Evolutionary conservation across 371 early-diverging fungal genomes (phyloP).

Genomic region (Mucor velutinosus): DNA sequence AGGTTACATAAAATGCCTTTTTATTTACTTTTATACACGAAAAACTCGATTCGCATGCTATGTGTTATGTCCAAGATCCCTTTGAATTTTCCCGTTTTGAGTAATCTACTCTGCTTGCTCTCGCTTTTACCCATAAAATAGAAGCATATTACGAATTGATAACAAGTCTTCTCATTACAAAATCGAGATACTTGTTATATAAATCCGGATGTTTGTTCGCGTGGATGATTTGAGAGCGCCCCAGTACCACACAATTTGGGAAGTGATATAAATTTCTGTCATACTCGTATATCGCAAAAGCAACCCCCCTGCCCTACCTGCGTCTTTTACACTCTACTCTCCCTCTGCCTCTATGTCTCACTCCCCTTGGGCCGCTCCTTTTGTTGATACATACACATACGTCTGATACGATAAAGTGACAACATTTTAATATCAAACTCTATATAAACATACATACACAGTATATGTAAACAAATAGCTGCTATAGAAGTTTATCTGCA

Average conservation of each 20-base stretch:
- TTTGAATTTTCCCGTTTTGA: not conserved
- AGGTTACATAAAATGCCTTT: not conserved
- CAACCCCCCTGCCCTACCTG: not conserved
- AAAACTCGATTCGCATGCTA: not conserved
- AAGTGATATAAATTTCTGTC: not conserved
- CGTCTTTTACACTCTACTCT: not conserved
- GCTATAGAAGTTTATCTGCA: not conserved
- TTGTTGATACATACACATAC: not conserved
- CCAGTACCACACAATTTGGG: not conserved
- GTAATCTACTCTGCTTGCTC: not conserved
- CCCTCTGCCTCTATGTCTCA: not conserved
- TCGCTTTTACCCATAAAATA: not conserved
- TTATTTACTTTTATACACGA: not conserved
- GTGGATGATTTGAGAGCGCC: not conserved
- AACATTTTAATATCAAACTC: conserved; percentile 4
- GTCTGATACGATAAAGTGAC: not conserved
- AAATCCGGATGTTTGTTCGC: not conserved
- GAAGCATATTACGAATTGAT: not conserved
- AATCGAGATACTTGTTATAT: not conserved
- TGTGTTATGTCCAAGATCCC: not conserved
- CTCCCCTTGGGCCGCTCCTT: not conserved
- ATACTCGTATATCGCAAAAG: not conserved
- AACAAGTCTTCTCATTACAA: not conserved
- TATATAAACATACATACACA: not conserved
- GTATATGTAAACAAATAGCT: not conserved